Base-by-base conservation (phyloP, 169 alveolate species). In the Fabrea salina region DNA sequence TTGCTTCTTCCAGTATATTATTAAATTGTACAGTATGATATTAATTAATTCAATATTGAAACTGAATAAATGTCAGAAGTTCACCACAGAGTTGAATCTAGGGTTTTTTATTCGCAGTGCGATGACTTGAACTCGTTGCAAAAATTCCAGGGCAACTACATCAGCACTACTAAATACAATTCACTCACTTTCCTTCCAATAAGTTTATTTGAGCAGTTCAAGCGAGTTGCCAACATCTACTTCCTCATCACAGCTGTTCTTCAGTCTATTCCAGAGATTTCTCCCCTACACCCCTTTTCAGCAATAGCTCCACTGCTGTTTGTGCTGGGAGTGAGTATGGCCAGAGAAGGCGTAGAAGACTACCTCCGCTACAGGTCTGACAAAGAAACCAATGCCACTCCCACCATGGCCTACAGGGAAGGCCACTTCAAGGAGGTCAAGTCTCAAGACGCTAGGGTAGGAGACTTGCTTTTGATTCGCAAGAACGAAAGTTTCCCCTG, bases 401-500 rank as follows among this genome's bases (percentile, higher is more conserved):
- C 83, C 75, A 92, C 92, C 0, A 84, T 83, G 82, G 96, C 89
- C n/a, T 90, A 87, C 54, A 82, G 89, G 51, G 75, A 87, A 22
- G 96, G 94, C 25, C 40, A 57, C 25, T 86, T 92, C 75, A 75
- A 68, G 59, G 90, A 83, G 56, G 89, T 79, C 58, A 80, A 72
- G 49, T 95, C 97, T 96, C 89, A 91, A 13, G 87, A 92, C 57
- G 76, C 96, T 8, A 84, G 86, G 58, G 97, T 96, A 56, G 99
- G 99, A 2, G 98, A 96, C 77, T 85, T 97, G 16, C 95, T 98
- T n/a, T 91, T 91, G 82, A 94, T 96, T 51, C 56, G 86, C 51
- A 80, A 96, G 44, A 95, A 96, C 78, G 96, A 95, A 81, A 80
- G 86, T 59, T 95, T 97, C 72, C 99, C 99, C 7, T 97, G 99